Evolutionary conservation across 805 yeast species (phyloP).

Genomic region (Ogataea corticis): DNA sequence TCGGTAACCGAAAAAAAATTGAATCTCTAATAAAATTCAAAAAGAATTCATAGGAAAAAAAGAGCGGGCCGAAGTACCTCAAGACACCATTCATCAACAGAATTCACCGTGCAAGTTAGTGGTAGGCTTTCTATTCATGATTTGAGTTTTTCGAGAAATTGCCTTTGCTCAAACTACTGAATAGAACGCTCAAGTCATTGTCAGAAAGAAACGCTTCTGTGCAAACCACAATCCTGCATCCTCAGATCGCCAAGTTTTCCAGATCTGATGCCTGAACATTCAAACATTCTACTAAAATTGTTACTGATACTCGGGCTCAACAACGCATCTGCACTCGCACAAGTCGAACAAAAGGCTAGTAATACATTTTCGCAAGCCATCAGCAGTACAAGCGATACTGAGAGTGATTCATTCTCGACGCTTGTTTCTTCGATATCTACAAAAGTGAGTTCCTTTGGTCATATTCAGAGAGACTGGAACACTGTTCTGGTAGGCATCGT

Average conservation of each 20-base stretch:
- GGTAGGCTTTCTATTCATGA: neutral
- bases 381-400: neutral
- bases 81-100: neutral
- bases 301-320: neutral
- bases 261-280: slow-evolving; percentile 3
- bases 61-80: neutral
- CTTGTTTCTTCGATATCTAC: slow-evolving; percentile 3
- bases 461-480: slow-evolving; percentile 16
- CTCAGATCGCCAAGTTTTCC: neutral
- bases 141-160: neutral
- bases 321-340: neutral
- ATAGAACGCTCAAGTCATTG: too few relatives aligned
- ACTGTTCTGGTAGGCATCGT: slow-evolving; percentile 16
- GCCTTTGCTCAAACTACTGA: too few relatives aligned
- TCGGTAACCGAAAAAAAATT: too few relatives aligned
- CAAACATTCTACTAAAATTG: neutral
- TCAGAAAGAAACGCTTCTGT: neutral
- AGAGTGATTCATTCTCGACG: neutral
- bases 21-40: too few relatives aligned
- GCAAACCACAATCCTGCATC: neutral
- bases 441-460: slow-evolving; percentile 13
- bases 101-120: neutral
- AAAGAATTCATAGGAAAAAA: neutral
- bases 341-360: neutral
- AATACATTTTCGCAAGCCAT: neutral